A percentile compares a stretch with the other conserved stretches of the same genome.
phyloP scores from a whole-genome alignment of 2,329 filamentous ascomycete species.

The Podosphaera fusca region DNA sequence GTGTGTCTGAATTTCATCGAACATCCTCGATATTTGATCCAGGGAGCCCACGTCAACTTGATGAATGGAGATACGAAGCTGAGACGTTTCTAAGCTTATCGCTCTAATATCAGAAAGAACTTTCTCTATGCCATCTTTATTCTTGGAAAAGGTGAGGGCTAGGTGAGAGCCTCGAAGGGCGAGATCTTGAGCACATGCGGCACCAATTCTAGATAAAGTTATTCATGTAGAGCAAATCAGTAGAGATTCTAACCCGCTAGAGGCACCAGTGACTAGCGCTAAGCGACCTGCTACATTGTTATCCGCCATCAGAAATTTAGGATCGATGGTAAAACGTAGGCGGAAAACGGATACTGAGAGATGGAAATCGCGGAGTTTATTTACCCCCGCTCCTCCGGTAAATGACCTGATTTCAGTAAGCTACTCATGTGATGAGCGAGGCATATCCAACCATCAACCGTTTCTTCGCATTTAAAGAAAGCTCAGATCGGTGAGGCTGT shows the following conservation, averaged over 20 bases:
- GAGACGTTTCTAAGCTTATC: slow-evolving; percentile 3
- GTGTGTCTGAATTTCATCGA: slow-evolving; percentile 28
- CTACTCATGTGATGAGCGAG: too few species aligned
- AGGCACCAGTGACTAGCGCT: slow-evolving; percentile 36
- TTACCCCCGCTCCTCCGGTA: too few species aligned
- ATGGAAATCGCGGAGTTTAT: too few species aligned
- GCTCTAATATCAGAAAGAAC: slow-evolving; percentile 21
- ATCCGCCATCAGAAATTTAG: neutral
- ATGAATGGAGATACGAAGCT: slow-evolving; percentile 27
- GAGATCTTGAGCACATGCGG: slow-evolving; percentile 32
- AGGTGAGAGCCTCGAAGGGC: slow-evolving; percentile 27
- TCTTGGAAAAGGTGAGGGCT: slow-evolving; percentile 34
- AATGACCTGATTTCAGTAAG: too few species aligned
- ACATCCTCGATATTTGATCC: slow-evolving; percentile 29
- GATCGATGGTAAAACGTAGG: slow-evolving; percentile 4
- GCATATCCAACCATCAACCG: too few species aligned
- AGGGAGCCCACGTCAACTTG: slow-evolving; percentile 32
- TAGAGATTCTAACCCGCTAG: slow-evolving; percentile 27
- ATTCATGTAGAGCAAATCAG: neutral
- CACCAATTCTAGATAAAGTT: slow-evolving; percentile 27
- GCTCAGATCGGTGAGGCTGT: too few species aligned
- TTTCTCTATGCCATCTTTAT: slow-evolving; percentile 20
- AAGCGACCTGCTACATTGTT: slow-evolving; percentile 25
- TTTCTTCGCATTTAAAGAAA: too few species aligned
- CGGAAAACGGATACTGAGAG: too few species aligned